phyloP scores from a whole-genome alignment of 2,329 filamentous ascomycete species.

The Apiospora koreana region DNA sequence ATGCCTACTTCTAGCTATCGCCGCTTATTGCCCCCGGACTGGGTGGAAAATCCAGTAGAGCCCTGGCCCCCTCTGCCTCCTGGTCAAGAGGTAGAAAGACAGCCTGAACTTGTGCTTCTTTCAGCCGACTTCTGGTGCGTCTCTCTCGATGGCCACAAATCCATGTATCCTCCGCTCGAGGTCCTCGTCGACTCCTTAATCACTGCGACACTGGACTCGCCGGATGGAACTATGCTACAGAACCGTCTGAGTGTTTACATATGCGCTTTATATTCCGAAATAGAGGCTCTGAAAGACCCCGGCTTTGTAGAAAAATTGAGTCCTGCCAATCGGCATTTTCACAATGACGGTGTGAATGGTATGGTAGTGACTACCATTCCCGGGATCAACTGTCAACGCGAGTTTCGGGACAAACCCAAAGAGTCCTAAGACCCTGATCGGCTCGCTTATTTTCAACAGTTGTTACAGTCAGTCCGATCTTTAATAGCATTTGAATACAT shows the following conservation, averaged over 20 bases:
- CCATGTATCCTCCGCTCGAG: conserved; percentile 10
- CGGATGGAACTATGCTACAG: conserved; percentile 3
- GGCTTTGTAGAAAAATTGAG: conserved; percentile 1
- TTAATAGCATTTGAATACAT: too few relatives aligned
- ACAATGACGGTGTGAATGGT: conserved; percentile 1
- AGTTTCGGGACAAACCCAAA: conserved; percentile 2
- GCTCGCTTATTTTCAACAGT: too few relatives aligned
- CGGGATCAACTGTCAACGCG: conserved; percentile 5
- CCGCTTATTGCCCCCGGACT: conserved; percentile 9
- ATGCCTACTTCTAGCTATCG: conserved; percentile 10
- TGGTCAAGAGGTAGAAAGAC: not conserved
- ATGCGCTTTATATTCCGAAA: not conserved
- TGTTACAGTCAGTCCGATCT: too few relatives aligned
- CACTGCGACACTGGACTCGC: conserved; percentile 10
- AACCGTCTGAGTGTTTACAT: conserved; percentile 8
- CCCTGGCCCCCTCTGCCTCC: conserved; percentile 10
- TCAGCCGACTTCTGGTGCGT: conserved; percentile 11
- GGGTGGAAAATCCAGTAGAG: not conserved
- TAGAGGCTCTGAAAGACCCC: not conserved
- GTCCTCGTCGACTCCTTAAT: conserved; percentile 9
- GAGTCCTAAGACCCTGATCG: too few relatives aligned
- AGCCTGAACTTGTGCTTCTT: conserved; percentile 5
- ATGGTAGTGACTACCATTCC: conserved; percentile 8
- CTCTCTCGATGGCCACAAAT: conserved; percentile 1
- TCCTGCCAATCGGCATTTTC: conserved; percentile 8